Evolutionary conservation across 1,284 basidiomycete genomes (phyloP).

Genomic region (Thelephora terrestris): DNA sequence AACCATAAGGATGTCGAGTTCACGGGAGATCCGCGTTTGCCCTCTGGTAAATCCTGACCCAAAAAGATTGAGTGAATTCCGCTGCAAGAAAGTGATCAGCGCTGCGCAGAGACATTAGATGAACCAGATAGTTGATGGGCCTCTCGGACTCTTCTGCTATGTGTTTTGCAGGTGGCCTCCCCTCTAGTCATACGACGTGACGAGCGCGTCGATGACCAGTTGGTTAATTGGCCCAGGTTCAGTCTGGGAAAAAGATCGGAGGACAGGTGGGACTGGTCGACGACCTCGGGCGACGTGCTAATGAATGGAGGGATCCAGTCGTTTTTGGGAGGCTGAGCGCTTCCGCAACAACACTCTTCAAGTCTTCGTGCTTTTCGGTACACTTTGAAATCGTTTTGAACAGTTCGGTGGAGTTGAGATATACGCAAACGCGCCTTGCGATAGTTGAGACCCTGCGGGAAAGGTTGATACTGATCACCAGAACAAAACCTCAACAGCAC

Average conservation of each 20-base stretch:
- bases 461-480: constrained; percentile 44
- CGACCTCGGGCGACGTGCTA: constrained; percentile 40
- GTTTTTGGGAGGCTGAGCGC: constrained; percentile 69
- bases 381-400: constrained; percentile 43
- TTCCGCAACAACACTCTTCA: constrained; percentile 47
- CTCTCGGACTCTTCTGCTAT: constrained; percentile 24
- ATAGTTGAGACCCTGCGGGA: constrained; percentile 47
- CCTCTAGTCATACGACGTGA: constrained; percentile 26
- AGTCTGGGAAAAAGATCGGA: constrained; percentile 28
- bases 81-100: constrained; percentile 23
- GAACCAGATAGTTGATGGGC: constrained; percentile 34
- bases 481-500: constrained; percentile 6
- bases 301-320: constrained; percentile 69
- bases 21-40: constrained; percentile 59
- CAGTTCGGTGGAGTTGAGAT: constrained; percentile 53
- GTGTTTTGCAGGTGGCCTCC: constrained; percentile 8
- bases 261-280: constrained; percentile 33
- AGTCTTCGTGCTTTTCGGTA: constrained; percentile 19
- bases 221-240: constrained; percentile 38
- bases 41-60: constrained; percentile 77
- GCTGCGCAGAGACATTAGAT: constrained; percentile 19
- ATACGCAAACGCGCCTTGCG: constrained; percentile 45
- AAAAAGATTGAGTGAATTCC: constrained; percentile 50
- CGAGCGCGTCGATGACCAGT: constrained; percentile 50
- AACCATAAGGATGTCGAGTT: constrained; percentile 42